phyloP scores from a whole-genome alignment of 78 protist species.

The Planoprotostelium fungivorum region DNA sequence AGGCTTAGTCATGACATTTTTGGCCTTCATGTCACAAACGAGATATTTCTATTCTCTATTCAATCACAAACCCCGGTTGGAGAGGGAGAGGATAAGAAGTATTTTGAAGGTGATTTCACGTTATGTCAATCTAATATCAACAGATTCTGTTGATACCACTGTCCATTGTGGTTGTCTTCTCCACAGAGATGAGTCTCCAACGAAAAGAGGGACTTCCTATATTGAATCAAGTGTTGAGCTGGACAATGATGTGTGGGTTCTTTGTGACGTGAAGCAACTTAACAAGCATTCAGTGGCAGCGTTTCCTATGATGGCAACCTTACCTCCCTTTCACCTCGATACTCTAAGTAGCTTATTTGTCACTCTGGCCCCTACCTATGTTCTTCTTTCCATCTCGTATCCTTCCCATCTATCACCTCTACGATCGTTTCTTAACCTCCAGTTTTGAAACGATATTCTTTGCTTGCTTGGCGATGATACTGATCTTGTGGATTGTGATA shows the following conservation, averaged over 20 bases:
- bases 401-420: background rate
- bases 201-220: background rate
- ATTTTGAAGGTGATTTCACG: too few species aligned
- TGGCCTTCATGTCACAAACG: background rate
- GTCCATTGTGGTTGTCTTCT: background rate
- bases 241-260: background rate
- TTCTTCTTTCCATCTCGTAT: constrained; percentile 30
- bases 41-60: background rate
- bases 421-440: background rate
- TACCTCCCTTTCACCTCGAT: constrained; percentile 2
- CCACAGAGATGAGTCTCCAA: background rate
- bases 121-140: background rate
- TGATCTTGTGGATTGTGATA: constrained; percentile 43
- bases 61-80: background rate
- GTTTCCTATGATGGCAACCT: too few species aligned
- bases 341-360: constrained; percentile 28
- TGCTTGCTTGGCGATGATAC: constrained; percentile 1
- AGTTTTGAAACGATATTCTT: constrained; percentile 23
- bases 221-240: background rate
- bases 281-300: too few species aligned
- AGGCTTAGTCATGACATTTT: background rate
- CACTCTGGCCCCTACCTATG: constrained; percentile 24
- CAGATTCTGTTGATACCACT: background rate
- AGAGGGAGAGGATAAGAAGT: too few species aligned
- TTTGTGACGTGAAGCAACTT: too few species aligned